phyloP scores from a whole-genome alignment of 495 filamentous ascomycete genomes.

The Hamigera avellanea region DNA sequence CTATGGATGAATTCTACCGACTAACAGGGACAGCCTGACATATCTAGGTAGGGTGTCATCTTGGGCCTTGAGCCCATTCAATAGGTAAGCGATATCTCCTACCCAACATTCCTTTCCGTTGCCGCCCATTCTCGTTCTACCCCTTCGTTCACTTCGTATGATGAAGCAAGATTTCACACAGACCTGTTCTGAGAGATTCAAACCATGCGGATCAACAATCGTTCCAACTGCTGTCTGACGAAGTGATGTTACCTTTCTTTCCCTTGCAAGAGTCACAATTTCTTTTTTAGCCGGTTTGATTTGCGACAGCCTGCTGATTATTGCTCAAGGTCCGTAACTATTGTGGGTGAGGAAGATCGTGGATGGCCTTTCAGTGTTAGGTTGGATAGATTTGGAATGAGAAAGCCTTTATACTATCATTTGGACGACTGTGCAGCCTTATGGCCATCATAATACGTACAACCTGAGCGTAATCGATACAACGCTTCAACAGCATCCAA shows the following conservation, averaged over 20 bases:
- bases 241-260: constrained; percentile 5
- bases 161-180: constrained; percentile 45
- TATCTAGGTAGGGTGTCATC: neutral
- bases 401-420: too few relatives aligned
- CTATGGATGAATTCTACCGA: constrained; percentile 52
- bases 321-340: too few relatives aligned
- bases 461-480: too few relatives aligned
- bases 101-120: neutral
- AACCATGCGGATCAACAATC: constrained; percentile 31
- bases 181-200: constrained; percentile 41
- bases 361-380: too few relatives aligned
- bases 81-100: neutral
- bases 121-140: neutral
- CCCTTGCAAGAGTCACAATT: neutral
- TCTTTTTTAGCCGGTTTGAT: too few relatives aligned
- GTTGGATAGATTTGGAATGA: too few relatives aligned
- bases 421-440: too few relatives aligned
- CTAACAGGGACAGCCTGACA: constrained; percentile 1
- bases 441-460: too few relatives aligned
- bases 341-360: too few relatives aligned
- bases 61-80: neutral
- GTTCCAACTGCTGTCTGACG: constrained; percentile 42
- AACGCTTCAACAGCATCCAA: too few relatives aligned
- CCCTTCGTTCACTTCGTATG: constrained; percentile 18
- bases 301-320: too few relatives aligned